Evolutionary conservation across 2,329 filamentous ascomycete species (phyloP), one percentile per base, ranked within the genome.

Genomic region (Fusarium anthophilum): DNA sequence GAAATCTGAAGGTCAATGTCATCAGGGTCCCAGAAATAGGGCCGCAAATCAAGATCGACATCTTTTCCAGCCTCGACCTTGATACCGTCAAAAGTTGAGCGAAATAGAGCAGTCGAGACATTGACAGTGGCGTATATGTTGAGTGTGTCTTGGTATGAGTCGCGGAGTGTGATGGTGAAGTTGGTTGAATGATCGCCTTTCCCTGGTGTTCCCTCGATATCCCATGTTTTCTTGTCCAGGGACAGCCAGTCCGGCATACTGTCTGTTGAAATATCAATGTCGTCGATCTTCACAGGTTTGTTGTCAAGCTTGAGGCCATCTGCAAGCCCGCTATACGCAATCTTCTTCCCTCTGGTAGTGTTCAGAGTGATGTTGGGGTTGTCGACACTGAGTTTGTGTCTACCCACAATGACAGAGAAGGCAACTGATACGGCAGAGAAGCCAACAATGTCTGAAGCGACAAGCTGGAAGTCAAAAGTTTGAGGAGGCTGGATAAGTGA

Each of bases 361-460:
- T 91, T 91, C 48, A 93, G 80, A 7, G 83, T 81, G 59, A 94
- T 83, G 14, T 85, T 79, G 11, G 88, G 86, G 15, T 90, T 85
- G 6, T 88, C 87, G 70, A 93, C 92, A 4, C 88, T 88, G 45
- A 97, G 84, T 73, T 91, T 88, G 80, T 95, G 93, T 59, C 86
- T 89, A 51, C 92, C 92, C 26, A 97, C 90, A 5, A 91, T 86
- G 41, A 98, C 88, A 11, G 91, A 90, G 80, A 97, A 97, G 0
- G 85, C 83, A 59, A 92, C 79, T 4, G 88, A 87, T 15, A 88
- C 87, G 4, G 91, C 92, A 10, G 92, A 89, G 79, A 95, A 98
- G 4, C 93, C 94, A n/a, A 89, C 84, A 24, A 94, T 89, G 79
- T 97, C 93, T 2, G 93, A 96, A 2, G 93, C 94, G 57, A 96